Evolutionary conservation across 331 rosid species (phyloP).

Genomic region (Pyracantha coccinea): DNA sequence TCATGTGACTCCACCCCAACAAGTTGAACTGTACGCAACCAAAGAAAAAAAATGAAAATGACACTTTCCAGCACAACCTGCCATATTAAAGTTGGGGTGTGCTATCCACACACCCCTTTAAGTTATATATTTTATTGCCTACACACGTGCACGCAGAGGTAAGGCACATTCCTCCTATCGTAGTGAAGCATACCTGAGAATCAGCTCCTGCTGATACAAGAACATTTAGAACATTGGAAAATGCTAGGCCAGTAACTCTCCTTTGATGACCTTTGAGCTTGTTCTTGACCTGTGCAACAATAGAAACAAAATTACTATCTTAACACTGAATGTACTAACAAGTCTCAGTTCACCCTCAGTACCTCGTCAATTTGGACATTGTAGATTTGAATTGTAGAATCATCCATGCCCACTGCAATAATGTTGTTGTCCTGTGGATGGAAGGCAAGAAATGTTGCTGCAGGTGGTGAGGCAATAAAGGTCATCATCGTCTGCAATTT

Average conservation of each 20-base stretch:
- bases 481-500: background rate
- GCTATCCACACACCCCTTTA: too few relatives aligned
- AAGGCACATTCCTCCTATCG: background rate
- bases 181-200: slow-evolving; percentile 3
- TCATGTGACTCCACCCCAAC: background rate
- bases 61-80: background rate
- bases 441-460: slow-evolving; percentile 7
- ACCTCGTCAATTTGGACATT: background rate
- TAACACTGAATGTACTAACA: background rate
- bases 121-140: background rate
- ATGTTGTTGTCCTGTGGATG: slow-evolving; percentile 1
- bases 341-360: background rate
- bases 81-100: background rate
- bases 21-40: background rate
- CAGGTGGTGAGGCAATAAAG: slow-evolving; percentile 1
- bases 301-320: background rate
- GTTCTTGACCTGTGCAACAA: background rate
- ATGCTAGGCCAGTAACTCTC: slow-evolving; percentile 10
- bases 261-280: background rate
- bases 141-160: background rate
- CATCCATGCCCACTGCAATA: slow-evolving; percentile 13
- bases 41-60: background rate
- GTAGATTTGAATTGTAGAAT: slow-evolving; percentile 4
- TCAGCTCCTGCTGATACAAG: slow-evolving; percentile 7
- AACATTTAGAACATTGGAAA: slow-evolving; percentile 4